A percentile compares a stretch with the other conserved stretches of the same genome.
Conservation (phyloP, 2,329 filamentous ascomycete genomes). For the Aschersonia sp. region DNA sequence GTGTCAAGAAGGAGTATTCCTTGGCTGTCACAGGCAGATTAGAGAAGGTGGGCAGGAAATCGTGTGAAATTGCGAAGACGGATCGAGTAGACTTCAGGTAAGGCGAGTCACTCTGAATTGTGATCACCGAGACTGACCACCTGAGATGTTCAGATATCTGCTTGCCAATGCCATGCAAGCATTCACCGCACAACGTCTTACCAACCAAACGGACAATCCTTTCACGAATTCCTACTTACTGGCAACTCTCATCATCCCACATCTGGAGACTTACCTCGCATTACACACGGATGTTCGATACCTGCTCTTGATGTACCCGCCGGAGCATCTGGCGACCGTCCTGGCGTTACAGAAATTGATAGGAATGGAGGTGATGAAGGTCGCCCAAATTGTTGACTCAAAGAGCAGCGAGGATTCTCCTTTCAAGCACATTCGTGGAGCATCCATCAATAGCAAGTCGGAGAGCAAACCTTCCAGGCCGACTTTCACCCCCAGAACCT, state of each 20-base stretch:
- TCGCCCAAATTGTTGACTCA: constrained; percentile 40
- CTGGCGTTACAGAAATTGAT: constrained; percentile 42
- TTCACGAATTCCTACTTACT: constrained; percentile 38
- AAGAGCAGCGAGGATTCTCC: constrained; percentile 20
- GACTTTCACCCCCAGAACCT: constrained; percentile 11
- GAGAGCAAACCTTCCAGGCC: constrained; percentile 9
- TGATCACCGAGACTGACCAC: not conserved
- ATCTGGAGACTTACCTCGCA: constrained; percentile 44
- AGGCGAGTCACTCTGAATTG: constrained; percentile 4
- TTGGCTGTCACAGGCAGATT: constrained; percentile 33
- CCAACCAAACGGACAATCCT: constrained; percentile 37
- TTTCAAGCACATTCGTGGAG: constrained; percentile 24
- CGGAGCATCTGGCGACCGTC: constrained; percentile 40
- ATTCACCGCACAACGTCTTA: constrained; percentile 34
- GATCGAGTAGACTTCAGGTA: constrained; percentile 46
- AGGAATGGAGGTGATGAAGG: constrained; percentile 40
- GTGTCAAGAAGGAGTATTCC: constrained; percentile 35
- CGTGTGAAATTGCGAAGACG: constrained; percentile 33
- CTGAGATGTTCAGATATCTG: constrained; percentile 30
- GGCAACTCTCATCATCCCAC: constrained; percentile 43
- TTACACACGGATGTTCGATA: constrained; percentile 37
- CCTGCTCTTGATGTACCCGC: constrained; percentile 43
- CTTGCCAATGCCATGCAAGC: constrained; percentile 46
- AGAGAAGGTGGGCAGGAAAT: constrained; percentile 38
- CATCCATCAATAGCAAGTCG: constrained; percentile 12